phyloP scores from a whole-genome alignment of 1,284 basidiomycete genomes.

The Erythrobasidium hasegawianum region DNA sequence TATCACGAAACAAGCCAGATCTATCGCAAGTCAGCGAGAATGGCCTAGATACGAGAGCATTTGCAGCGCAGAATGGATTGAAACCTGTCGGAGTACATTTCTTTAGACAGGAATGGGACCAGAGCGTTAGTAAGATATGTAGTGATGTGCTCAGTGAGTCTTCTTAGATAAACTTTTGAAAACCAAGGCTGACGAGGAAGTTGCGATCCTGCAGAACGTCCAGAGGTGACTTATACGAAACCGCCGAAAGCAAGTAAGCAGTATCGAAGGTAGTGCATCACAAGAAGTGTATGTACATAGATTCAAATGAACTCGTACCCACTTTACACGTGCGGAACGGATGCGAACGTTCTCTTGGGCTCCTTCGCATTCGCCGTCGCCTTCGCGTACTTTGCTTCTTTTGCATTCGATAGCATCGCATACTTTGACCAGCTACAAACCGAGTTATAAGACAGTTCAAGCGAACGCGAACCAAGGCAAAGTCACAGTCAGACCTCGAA shows the following conservation, averaged over 20 bases:
- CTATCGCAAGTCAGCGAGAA: conserved; percentile 48
- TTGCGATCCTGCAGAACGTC: conserved; percentile 55
- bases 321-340: too few species aligned
- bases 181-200: too few species aligned
- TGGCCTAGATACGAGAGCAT: conserved; percentile 65
- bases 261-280: neutral
- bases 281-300: too few species aligned
- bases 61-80: conserved; percentile 59
- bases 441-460: too few species aligned
- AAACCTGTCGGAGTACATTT: conserved; percentile 65
- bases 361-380: too few species aligned
- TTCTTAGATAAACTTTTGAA: too few species aligned
- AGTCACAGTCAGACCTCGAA: too few species aligned
- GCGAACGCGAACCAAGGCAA: too few species aligned
- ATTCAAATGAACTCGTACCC: too few species aligned
- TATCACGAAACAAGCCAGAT: too few species aligned
- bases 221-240: conserved; percentile 65
- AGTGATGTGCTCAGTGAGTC: conserved; percentile 63
- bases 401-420: neutral
- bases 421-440: too few species aligned
- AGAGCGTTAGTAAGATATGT: conserved; percentile 62
- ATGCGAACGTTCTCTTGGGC: too few species aligned
- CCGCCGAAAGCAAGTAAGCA: conserved; percentile 59
- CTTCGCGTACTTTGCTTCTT: neutral
- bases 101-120: conserved; percentile 75